Conservation (phyloP, 2,329 filamentous ascomycete species). For the Clonostachys rhizophaga region DNA sequence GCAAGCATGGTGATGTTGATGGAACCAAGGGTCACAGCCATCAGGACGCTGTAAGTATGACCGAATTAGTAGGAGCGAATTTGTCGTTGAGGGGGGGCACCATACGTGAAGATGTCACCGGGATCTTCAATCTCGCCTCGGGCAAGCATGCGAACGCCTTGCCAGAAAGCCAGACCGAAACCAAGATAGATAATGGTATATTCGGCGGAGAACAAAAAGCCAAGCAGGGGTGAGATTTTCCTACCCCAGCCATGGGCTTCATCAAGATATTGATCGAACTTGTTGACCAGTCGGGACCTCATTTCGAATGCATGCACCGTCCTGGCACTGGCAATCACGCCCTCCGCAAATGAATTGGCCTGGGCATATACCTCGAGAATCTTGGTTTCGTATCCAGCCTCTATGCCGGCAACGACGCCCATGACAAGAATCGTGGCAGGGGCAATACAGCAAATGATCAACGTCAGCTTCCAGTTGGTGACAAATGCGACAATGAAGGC, state of each 20-base stretch:
- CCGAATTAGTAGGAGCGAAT: slow-evolving; percentile 5
- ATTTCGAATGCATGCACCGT: slow-evolving; percentile 25
- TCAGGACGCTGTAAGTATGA: neutral
- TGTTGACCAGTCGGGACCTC: slow-evolving; percentile 14
- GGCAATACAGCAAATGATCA: slow-evolving; percentile 28
- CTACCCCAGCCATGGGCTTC: slow-evolving; percentile 14
- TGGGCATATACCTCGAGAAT: slow-evolving; percentile 12
- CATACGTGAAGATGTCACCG: slow-evolving; percentile 6
- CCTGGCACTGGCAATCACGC: slow-evolving; percentile 15
- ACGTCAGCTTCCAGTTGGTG: slow-evolving; percentile 36
- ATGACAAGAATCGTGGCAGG: slow-evolving; percentile 11
- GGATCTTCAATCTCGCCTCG: slow-evolving; percentile 24
- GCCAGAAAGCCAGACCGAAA: slow-evolving; percentile 38
- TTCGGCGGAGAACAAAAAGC: slow-evolving; percentile 15
- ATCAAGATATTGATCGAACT: slow-evolving; percentile 18
- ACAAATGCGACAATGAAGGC: slow-evolving; percentile 31
- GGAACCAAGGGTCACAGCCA: slow-evolving; percentile 14
- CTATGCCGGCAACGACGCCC: slow-evolving; percentile 6
- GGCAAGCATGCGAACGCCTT: slow-evolving; percentile 29
- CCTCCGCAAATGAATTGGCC: slow-evolving; percentile 14
- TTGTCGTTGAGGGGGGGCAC: neutral
- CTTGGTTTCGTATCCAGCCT: slow-evolving; percentile 11
- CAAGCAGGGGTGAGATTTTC: slow-evolving; percentile 19
- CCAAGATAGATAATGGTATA: slow-evolving; percentile 28
- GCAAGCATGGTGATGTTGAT: slow-evolving; percentile 16